phyloP scores from a whole-genome alignment of 192 early-diverging fungal species.

The Umbelopsis sp. region DNA sequence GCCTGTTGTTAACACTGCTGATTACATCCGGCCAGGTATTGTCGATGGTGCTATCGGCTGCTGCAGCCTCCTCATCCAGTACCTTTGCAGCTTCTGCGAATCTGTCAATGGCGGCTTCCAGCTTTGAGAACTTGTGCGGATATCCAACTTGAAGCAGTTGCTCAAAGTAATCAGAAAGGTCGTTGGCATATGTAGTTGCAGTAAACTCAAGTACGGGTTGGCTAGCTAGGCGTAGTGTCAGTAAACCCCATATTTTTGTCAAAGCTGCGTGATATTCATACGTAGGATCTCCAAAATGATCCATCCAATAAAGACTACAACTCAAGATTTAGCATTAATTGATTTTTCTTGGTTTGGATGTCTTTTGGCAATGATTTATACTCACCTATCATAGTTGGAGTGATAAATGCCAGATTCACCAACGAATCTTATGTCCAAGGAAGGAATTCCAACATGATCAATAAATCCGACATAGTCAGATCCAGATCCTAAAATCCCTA shows the following conservation, averaged over 20 bases:
- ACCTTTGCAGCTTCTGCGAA: slow-evolving; percentile 26
- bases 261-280: slow-evolving; percentile 55
- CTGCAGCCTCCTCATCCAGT: slow-evolving; percentile 37
- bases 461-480: slow-evolving; percentile 60
- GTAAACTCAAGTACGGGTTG: slow-evolving; percentile 43
- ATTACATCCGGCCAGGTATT: slow-evolving; percentile 19
- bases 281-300: slow-evolving; percentile 56
- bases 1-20: slow-evolving; percentile 47
- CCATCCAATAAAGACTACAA: slow-evolving; percentile 57
- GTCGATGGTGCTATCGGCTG: slow-evolving; percentile 36
- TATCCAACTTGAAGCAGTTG: slow-evolving; percentile 15
- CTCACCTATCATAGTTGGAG: slow-evolving; percentile 59
- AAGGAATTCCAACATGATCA: slow-evolving; percentile 59
- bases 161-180: slow-evolving; percentile 39
- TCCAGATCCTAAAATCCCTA: slow-evolving; percentile 29
- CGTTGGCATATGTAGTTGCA: slow-evolving; percentile 46
- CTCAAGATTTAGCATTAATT: slow-evolving; percentile 19
- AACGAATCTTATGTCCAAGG: slow-evolving; percentile 53
- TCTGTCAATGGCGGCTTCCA: slow-evolving; percentile 15
- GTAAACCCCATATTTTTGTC: slow-evolving; percentile 48
- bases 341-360: neutral
- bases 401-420: slow-evolving; percentile 53
- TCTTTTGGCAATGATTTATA: neutral
- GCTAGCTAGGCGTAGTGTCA: slow-evolving; percentile 48
- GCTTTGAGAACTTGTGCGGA: neutral